Evolutionary conservation across 805 yeast species (phyloP), one percentile per base, ranked within the genome.

Genomic region (Cyberlindnera mycetangii): DNA sequence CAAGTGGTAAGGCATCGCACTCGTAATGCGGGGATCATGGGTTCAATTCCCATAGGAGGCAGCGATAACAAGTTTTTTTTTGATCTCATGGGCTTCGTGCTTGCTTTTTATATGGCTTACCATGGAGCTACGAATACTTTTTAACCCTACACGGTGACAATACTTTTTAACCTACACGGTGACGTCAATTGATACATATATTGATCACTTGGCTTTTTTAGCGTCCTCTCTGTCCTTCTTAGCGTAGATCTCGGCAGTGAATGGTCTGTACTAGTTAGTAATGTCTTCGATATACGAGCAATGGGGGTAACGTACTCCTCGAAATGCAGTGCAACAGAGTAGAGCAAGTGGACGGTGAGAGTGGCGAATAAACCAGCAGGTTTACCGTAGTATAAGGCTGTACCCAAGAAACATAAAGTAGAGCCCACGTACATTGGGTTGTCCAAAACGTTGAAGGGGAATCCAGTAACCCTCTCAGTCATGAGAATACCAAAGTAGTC

Each of bases 401-500:
- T 83, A 35, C 97, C 99, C 60, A 93, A 69, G 73, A 93, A 93
- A 41, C 95, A 81, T 53, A 92, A 69, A 18, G 90, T 78, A 9
- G 96, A 86, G 14, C 99, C 99, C 60, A 85, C 84, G 67, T 93
- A 93, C 99, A 93, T 93, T 52, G 99, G 99, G 66, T 93, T 92
- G 59, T 89, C 83, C 52, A 83, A 76, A 45, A 90, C 79, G 58
- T 83, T 90, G 76, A 93, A 93, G 14, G 99, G 99, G 76, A 93
- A 93, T 1, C 85, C 81, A 15, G 92, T 84, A 48, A 93, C 96
- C 60, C 96, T 78, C 52, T 86, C 78, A 50, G 83, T 81, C 93
- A 92, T 93, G 56, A 93, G 75, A 58, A 93, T 90, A 2, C 98
- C 98, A 67, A 93, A 93, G 69, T 93, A 95, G 66, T 93, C 99